Conservation (phyloP, 371 early-diverging fungal genomes). For the Circinella minor region DNA sequence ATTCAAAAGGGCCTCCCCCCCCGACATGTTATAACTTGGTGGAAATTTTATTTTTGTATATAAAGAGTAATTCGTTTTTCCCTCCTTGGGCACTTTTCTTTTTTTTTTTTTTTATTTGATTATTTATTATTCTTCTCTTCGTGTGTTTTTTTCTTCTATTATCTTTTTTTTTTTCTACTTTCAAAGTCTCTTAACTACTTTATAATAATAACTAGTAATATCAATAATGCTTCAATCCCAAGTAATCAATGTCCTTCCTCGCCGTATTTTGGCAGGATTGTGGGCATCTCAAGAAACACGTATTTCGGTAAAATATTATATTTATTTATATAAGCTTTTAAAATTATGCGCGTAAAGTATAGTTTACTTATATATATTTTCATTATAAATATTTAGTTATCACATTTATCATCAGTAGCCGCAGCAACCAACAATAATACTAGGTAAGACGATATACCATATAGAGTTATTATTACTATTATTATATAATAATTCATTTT, state of each 20-base stretch:
- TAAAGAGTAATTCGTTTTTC: not conserved
- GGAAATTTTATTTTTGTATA: constrained; percentile 2
- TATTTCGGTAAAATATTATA: constrained; percentile 33
- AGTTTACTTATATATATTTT: constrained; percentile 2
- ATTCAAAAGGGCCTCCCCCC: constrained; percentile 1
- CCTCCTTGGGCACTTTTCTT: not conserved
- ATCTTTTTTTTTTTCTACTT: constrained; percentile 13
- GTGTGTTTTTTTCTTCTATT: constrained; percentile 6
- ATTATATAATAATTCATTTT: not conserved
- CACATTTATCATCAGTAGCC: constrained; percentile 15
- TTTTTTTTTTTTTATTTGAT: not conserved
- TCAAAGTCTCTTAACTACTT: not conserved
- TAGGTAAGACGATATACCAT: not conserved
- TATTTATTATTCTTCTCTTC: constrained; percentile 9
- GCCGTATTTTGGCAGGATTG: constrained; percentile 36
- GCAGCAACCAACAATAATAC: constrained; percentile 14
- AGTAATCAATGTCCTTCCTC: constrained; percentile 44
- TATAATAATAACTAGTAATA: not conserved
- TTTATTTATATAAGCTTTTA: not conserved
- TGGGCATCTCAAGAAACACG: constrained; percentile 50
- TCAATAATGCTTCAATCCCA: constrained; percentile 44
- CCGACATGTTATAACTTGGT: too few relatives aligned
- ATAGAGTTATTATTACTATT: too few relatives aligned
- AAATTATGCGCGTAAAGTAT: too few relatives aligned
- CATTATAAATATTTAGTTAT: constrained; percentile 6